Conservation (phyloP, 73 alveolate genomes). For the Uronychia binucleata region DNA sequence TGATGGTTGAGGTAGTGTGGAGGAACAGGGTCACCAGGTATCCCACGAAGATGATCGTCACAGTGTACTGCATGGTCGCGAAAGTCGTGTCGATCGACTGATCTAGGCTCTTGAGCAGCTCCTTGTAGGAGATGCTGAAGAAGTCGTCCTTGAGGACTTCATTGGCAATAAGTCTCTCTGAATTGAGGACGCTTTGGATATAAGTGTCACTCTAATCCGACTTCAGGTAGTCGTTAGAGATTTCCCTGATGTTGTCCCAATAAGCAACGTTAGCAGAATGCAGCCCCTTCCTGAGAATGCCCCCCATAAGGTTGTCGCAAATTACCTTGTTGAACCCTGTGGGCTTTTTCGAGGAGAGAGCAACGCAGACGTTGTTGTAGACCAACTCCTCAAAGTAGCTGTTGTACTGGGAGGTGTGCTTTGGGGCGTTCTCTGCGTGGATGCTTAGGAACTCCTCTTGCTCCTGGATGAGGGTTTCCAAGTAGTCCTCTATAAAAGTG, state of each 20-base stretch:
- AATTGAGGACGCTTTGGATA: slow-evolving; percentile 10
- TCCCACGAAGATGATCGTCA: slow-evolving; percentile 26
- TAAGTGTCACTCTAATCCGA: slow-evolving; percentile 1
- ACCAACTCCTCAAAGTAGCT: slow-evolving; percentile 24
- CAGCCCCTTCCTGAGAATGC: slow-evolving; percentile 40
- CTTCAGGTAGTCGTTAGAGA: slow-evolving; percentile 29
- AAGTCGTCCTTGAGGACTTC: slow-evolving; percentile 33
- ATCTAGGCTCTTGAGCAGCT: slow-evolving; percentile 15
- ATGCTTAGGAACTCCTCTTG: slow-evolving; percentile 39
- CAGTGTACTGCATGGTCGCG: neutral
- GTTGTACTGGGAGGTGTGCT: slow-evolving; percentile 26
- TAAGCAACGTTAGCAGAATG: slow-evolving; percentile 53
- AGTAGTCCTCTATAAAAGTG: slow-evolving; percentile 13
- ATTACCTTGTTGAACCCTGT: neutral
- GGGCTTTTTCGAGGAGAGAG: slow-evolving; percentile 11
- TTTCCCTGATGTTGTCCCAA: slow-evolving; percentile 55
- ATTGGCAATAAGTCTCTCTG: slow-evolving; percentile 18
- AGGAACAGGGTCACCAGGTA: slow-evolving; percentile 10
- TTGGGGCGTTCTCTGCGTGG: slow-evolving; percentile 23
- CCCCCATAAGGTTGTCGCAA: slow-evolving; percentile 38
- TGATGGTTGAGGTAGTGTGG: slow-evolving; percentile 11
- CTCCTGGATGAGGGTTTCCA: slow-evolving; percentile 16
- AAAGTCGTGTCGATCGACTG: slow-evolving; percentile 27
- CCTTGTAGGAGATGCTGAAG: slow-evolving; percentile 26
- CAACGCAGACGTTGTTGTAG: slow-evolving; percentile 30